Conservation (phyloP, 441 rosid genomes). For the Pelargonium hybrid region DNA sequence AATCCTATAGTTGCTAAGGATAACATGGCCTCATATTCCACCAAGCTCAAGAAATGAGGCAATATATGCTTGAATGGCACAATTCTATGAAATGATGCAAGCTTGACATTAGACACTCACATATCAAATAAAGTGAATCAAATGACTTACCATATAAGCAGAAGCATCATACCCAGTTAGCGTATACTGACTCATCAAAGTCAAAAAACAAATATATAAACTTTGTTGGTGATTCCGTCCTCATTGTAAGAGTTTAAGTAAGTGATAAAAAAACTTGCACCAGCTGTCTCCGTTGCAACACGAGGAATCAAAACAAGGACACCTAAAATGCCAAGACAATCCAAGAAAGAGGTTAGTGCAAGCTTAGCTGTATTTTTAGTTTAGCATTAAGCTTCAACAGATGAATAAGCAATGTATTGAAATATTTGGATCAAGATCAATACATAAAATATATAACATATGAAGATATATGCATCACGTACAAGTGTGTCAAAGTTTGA, state of each 20-base stretch:
- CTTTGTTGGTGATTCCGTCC: slow-evolving; percentile 50
- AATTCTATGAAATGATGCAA: too few species aligned
- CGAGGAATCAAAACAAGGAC: slow-evolving; percentile 67
- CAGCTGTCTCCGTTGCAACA: slow-evolving; percentile 77
- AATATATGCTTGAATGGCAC: neutral
- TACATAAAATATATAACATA: too few species aligned
- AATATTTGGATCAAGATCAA: too few species aligned
- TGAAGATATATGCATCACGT: too few species aligned
- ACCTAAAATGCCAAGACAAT: slow-evolving; percentile 37
- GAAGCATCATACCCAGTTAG: slow-evolving; percentile 93
- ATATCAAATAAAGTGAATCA: neutral
- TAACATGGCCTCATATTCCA: slow-evolving; percentile 94
- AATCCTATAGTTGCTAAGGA: slow-evolving; percentile 89
- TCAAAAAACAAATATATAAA: slow-evolving; percentile 77
- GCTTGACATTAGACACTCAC: too few species aligned
- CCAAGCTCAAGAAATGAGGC: slow-evolving; percentile 30
- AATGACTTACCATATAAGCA: slow-evolving; percentile 77
- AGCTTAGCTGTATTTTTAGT: too few species aligned
- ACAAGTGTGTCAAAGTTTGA: too few species aligned
- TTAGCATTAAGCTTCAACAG: too few species aligned
- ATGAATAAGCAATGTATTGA: too few species aligned
- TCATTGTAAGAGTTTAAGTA: slow-evolving; percentile 71
- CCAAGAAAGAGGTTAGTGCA: too few species aligned
- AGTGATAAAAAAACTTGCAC: slow-evolving; percentile 79
- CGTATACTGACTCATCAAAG: slow-evolving; percentile 96